Conservation (phyloP, 2,329 filamentous ascomycete genomes). For the Sordariomycetes sp. region DNA sequence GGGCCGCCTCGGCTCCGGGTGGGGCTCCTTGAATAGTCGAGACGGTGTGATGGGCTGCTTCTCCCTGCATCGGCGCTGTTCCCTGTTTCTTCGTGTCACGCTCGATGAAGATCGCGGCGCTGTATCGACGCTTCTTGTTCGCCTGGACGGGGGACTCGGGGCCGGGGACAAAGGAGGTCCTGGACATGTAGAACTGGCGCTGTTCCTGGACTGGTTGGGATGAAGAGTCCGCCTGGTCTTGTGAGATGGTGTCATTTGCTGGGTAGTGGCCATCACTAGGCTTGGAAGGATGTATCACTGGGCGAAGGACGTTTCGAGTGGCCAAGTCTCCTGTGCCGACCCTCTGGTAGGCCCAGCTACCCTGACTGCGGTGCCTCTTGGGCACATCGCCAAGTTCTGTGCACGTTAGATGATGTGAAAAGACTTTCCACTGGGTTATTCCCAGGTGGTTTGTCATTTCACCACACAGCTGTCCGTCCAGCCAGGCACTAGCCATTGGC, state of each 20-base stretch:
- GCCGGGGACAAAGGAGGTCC: neutral
- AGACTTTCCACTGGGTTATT: neutral
- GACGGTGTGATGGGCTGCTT: neutral
- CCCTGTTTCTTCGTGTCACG: slow-evolving; percentile 4
- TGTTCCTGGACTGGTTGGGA: neutral
- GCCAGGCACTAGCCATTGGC: neutral
- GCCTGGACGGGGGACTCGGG: neutral
- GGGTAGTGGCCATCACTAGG: slow-evolving; percentile 18
- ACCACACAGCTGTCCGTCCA: neutral
- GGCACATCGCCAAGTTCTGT: slow-evolving; percentile 38
- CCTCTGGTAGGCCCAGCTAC: slow-evolving; percentile 45
- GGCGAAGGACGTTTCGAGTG: slow-evolving; percentile 18
- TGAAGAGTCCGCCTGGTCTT: neutral
- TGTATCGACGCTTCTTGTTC: slow-evolving; percentile 28
- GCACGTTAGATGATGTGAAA: neutral
- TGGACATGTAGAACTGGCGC: slow-evolving; percentile 2
- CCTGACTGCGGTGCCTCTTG: slow-evolving; percentile 41
- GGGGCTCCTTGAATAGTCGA: neutral
- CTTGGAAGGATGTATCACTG: slow-evolving; percentile 37
- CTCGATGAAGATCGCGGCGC: slow-evolving; percentile 9
- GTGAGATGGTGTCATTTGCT: slow-evolving; percentile 9
- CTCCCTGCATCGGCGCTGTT: neutral
- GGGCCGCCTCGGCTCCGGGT: neutral
- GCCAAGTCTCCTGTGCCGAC: neutral
- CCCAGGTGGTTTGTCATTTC: neutral